Evolutionary conservation across 2,329 filamentous ascomycete genomes (phyloP).

Genomic region (Helotiales sp.): DNA sequence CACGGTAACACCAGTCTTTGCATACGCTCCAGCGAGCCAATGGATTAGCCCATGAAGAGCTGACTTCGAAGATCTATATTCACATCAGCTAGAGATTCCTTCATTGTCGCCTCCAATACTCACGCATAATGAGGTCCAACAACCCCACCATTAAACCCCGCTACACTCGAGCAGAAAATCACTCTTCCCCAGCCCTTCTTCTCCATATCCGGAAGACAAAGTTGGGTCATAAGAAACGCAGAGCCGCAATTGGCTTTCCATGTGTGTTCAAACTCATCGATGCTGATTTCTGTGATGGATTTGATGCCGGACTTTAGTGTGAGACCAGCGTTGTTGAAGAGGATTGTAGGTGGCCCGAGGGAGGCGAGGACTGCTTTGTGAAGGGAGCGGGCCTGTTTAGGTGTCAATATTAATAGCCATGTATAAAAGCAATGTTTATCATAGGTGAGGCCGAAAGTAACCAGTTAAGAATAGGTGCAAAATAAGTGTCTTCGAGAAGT

Average conservation of each 20-base stretch:
- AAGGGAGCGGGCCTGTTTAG: conserved; percentile 11
- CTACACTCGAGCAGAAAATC: conserved; percentile 26
- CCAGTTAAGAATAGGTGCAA: too few relatives aligned
- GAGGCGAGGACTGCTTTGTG: conserved; percentile 8
- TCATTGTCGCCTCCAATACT: too few relatives aligned
- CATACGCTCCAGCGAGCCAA: conserved; percentile 44
- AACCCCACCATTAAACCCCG: conserved; percentile 24
- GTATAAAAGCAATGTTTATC: neutral
- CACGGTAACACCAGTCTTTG: conserved; percentile 45
- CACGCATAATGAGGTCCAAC: conserved; percentile 29
- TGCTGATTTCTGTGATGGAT: conserved; percentile 23
- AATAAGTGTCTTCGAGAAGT: neutral
- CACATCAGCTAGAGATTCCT: too few relatives aligned
- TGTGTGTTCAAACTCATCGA: conserved; percentile 28
- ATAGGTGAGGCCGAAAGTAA: neutral
- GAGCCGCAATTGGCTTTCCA: conserved; percentile 27
- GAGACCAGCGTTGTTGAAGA: conserved; percentile 30
- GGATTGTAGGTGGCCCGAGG: conserved; percentile 21
- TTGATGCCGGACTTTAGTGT: conserved; percentile 15
- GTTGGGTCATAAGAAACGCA: conserved; percentile 26
- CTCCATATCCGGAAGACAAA: conserved; percentile 36
- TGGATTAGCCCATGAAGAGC: conserved; percentile 48
- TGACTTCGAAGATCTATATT: conserved; percentile 38
- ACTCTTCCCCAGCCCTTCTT: conserved; percentile 38
- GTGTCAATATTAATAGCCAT: neutral